These are phyloP conservation scores for Chlamydomonas sp. DNA, from an alignment of 139 green algal species.

Conservation along the genomic window DNA sequence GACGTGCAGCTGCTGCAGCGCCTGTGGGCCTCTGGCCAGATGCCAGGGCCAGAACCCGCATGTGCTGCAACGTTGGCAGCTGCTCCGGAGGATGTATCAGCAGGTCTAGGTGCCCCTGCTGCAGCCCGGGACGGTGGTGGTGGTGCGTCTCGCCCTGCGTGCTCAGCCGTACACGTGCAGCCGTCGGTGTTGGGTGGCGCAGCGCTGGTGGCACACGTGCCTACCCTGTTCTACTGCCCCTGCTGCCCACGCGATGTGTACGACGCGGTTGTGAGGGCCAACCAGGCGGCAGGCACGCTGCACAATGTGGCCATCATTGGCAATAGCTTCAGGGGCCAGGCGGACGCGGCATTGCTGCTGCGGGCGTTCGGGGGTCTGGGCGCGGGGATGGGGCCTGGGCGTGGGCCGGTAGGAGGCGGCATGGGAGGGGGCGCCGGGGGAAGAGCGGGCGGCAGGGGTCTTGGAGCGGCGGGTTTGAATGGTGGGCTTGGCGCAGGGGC, in stretches of 20 bases:
- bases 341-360: constrained; percentile 21
- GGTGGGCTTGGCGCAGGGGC: not conserved
- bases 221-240: constrained; percentile 37
- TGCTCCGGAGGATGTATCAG: not conserved
- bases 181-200: too few relatives aligned
- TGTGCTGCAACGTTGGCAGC: not conserved
- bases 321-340: constrained; percentile 27
- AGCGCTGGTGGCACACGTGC: not conserved
- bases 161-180: too few relatives aligned
- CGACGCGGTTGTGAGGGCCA: constrained; percentile 19
- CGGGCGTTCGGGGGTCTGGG: not conserved
- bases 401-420: not conserved
- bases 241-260: constrained; percentile 35
- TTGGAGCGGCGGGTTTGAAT: not conserved
- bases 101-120: not conserved
- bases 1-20: not conserved
- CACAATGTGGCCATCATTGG: constrained; percentile 30
- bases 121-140: not conserved
- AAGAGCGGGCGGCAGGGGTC: not conserved
- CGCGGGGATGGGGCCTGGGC: not conserved
- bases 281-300: constrained; percentile 13
- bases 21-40: not conserved
- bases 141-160: too few relatives aligned
- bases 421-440: not conserved
- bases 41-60: not conserved